A percentile compares a stretch with the other conserved stretches of the same genome.
phyloP scores from a whole-genome alignment of 257 asterid genomes.

The Salvia rosmarinus region DNA sequence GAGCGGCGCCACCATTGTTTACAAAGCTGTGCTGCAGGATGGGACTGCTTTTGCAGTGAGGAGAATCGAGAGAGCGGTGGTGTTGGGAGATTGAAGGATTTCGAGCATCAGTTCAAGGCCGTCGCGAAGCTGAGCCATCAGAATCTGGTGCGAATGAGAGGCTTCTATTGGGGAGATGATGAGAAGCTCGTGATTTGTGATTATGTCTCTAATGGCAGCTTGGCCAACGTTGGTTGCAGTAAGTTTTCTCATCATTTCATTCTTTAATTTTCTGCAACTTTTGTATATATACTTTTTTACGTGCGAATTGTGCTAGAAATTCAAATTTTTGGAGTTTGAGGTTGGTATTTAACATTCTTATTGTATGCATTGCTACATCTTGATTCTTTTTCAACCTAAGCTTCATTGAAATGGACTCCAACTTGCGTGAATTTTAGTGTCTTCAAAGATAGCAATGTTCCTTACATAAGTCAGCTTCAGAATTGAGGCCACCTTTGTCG shows the following conservation, averaged over 20 bases:
- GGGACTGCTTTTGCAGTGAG: conserved; percentile 82
- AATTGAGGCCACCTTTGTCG: conserved; percentile 32
- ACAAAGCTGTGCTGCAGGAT: conserved; percentile 83
- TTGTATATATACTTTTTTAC: not conserved
- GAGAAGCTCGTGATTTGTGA: conserved; percentile 88
- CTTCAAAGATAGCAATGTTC: not conserved
- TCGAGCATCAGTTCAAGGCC: conserved; percentile 65
- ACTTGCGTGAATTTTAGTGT: not conserved
- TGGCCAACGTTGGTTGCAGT: conserved; percentile 86
- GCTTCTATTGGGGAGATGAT: conserved; percentile 87
- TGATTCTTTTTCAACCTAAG: conserved; percentile 35
- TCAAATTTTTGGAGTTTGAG: not conserved
- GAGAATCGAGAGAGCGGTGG: conserved; percentile 82
- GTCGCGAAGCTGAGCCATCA: conserved; percentile 73
- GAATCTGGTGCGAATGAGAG: conserved; percentile 71
- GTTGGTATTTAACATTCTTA: conserved; percentile 24
- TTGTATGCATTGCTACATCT: conserved; percentile 33
- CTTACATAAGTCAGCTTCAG: conserved; percentile 25
- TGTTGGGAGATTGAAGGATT: conserved; percentile 56
- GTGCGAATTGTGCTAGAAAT: not conserved
- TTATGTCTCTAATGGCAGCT: conserved; percentile 82
- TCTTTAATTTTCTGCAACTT: not conserved
- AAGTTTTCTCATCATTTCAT: conserved; percentile 38
- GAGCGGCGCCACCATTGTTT: conserved; percentile 65
- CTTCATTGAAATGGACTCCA: not conserved